Evolutionary conservation across 768 basidiomycete species (phyloP).

Genomic region (Phallus indusiatus): DNA sequence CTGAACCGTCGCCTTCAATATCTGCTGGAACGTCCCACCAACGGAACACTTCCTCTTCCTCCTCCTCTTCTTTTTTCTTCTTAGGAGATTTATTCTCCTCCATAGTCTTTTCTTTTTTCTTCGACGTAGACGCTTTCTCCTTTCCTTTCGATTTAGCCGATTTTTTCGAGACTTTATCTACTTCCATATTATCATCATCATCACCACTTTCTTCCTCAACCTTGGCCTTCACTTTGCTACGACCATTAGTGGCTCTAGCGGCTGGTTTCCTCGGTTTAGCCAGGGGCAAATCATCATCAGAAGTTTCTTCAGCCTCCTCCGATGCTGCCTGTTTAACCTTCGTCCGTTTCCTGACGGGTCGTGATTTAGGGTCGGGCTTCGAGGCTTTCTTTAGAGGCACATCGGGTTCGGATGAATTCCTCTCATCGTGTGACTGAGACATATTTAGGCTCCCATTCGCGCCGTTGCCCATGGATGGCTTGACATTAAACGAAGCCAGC

Average conservation of each 20-base stretch:
- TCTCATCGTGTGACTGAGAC: constrained; percentile 19
- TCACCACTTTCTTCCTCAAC: constrained; percentile 12
- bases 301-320: constrained; percentile 16
- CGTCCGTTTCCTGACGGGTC: constrained; percentile 35
- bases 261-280: constrained; percentile 16
- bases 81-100: constrained; percentile 40
- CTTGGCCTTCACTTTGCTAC: constrained; percentile 17
- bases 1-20: constrained; percentile 60
- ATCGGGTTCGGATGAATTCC: constrained; percentile 34
- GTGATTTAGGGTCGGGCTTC: constrained; percentile 32
- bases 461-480: constrained; percentile 29
- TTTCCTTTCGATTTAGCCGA: constrained; percentile 35
- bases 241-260: background rate
- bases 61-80: constrained; percentile 50
- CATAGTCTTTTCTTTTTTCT: constrained; percentile 34
- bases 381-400: constrained; percentile 34
- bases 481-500: constrained; percentile 51
- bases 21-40: constrained; percentile 62
- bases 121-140: constrained; percentile 41
- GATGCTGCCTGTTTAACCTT: constrained; percentile 33
- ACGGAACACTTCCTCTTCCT: constrained; percentile 63
- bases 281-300: constrained; percentile 24
- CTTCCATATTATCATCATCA: constrained; percentile 1
- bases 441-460: constrained; percentile 1
- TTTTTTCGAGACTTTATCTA: constrained; percentile 22